phyloP scores from a whole-genome alignment of 2,329 filamentous ascomycete species.

The Colletotrichum melonis region DNA sequence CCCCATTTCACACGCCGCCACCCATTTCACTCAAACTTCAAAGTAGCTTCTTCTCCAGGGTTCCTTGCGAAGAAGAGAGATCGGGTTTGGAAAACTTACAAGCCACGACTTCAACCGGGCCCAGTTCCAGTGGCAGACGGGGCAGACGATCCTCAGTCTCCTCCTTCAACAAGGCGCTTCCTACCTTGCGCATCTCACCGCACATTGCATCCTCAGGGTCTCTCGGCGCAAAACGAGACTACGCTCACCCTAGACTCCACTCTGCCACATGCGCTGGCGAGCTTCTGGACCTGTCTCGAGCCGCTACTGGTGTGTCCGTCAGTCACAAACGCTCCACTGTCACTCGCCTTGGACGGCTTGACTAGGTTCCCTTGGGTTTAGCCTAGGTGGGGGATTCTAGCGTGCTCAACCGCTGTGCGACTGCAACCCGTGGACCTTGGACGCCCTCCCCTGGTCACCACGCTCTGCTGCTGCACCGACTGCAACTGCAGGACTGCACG shows the following conservation, averaged over 20 bases:
- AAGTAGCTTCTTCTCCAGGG: neutral
- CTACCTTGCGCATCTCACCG: slow-evolving; percentile 30
- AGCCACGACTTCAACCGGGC: slow-evolving; percentile 30
- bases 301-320: slow-evolving; percentile 28
- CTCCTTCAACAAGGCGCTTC: slow-evolving; percentile 24
- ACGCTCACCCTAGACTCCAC: slow-evolving; percentile 27
- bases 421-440: too few species aligned
- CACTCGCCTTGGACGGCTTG: slow-evolving; percentile 22
- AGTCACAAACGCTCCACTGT: slow-evolving; percentile 32
- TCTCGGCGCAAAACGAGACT: slow-evolving; percentile 22
- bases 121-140: slow-evolving; percentile 9
- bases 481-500: slow-evolving; percentile 21
- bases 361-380: slow-evolving; percentile 34
- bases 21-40: slow-evolving; percentile 8
- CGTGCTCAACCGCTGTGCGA: slow-evolving; percentile 27
- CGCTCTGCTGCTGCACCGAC: slow-evolving; percentile 12
- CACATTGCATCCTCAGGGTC: slow-evolving; percentile 34
- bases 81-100: neutral
- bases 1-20: slow-evolving; percentile 16
- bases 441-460: slow-evolving; percentile 15
- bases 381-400: slow-evolving; percentile 30
- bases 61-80: slow-evolving; percentile 27
- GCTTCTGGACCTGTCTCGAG: slow-evolving; percentile 31
- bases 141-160: slow-evolving; percentile 12
- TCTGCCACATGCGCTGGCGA: slow-evolving; percentile 31